Evolutionary conservation across 208 protist species (phyloP), one percentile per base, ranked within the genome.

Genomic region (Trypanosoma boissoni): DNA sequence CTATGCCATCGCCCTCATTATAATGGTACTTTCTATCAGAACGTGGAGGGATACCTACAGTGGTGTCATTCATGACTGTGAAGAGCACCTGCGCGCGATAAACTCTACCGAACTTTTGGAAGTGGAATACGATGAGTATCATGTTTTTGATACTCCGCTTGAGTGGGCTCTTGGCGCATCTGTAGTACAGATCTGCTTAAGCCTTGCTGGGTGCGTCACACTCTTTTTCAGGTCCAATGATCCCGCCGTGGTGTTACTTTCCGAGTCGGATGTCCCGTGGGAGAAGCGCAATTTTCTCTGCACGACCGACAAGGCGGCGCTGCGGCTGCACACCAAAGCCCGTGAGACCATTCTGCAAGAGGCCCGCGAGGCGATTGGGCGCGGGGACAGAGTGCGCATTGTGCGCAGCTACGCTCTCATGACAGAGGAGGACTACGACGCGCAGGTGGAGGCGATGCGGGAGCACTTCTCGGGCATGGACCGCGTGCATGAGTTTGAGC

Each of bases 321-420:
- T 94, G 31, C 71, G 72, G 59, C 65, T 92, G 63, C 88, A 94
- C 72, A 91, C 88, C n/a, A 63, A 68, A 14, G 84, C 90, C 64
- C 83, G 88, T 27, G 83, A 90, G n/a, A 68, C 71, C 51, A 94
- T 94, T 61, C 52, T 94, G 31, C 62, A 74, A 32, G 88, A 94
- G 64, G 80, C 88, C 0, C 74, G 74, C 54, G 73, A 71, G 12
- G 88, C 83, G 21, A 75, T 94, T 52, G 53, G 51, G 42, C 64
- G 78, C 3, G 88, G 88, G 10, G 65, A 85, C 66, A 61, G 63
- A 21, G 88, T 94, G 12, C 88, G 88, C 59, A 92, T 94, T 61
- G 82, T 88, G 29, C 76, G 84, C 24, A 86, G 73, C 64, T 94
- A 94, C 57, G 77, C 88, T 28, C 84, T 94, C 43, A 88, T 91